These are phyloP conservation scores for Amphicarpaea edgeworthii DNA, from an alignment of 306 rosid genomes.

Conservation along the genomic window DNA sequence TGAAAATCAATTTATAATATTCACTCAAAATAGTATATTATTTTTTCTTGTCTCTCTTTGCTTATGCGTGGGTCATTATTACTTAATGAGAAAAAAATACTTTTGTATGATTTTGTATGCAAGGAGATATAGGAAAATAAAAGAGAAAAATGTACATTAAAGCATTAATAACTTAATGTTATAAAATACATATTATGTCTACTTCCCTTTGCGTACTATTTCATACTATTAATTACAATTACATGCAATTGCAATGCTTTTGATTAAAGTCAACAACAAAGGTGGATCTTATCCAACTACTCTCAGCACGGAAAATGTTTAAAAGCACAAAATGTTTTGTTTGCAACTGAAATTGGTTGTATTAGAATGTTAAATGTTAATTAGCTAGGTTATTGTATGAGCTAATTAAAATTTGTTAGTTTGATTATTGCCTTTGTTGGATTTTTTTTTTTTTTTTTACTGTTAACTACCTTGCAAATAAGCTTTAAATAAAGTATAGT, in stretches of 20 bases:
- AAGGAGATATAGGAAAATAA: no score
- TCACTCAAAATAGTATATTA: neutral
- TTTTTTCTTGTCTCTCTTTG: neutral
- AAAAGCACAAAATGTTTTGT: neutral
- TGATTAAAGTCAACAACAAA: neutral
- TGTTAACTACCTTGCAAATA: no score
- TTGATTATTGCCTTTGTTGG: no score
- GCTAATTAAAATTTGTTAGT: no score
- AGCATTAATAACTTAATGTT: no score
- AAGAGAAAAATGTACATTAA: no score
- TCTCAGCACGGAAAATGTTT: neutral
- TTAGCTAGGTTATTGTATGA: no score
- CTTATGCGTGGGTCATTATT: neutral
- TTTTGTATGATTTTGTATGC: no score
- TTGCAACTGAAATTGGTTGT: no score
- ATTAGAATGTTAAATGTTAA: no score
- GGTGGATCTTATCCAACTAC: neutral
- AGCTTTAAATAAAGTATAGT: no score
- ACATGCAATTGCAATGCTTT: neutral
- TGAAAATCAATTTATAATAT: neutral
- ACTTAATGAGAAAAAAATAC: neutral
- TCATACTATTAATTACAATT: neutral
- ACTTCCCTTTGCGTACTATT: neutral
- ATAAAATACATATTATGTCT: neutral
- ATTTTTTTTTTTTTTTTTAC: no score